Evolutionary conservation across 371 early-diverging fungal species (phyloP).

Genomic region (Choanephora cucurbitarum): DNA sequence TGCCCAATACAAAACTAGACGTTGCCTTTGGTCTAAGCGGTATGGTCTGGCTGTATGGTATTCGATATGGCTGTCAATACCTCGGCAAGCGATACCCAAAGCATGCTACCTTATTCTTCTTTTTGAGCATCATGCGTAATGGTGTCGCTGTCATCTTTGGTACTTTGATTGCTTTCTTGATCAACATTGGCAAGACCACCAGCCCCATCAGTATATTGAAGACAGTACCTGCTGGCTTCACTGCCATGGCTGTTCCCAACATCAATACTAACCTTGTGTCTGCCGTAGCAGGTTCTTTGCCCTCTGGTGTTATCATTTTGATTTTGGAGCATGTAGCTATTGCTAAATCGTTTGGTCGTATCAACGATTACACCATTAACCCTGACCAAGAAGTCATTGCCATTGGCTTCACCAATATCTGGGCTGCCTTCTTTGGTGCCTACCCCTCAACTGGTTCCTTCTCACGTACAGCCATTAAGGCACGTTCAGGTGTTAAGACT

Average conservation of each 20-base stretch:
- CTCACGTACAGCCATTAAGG: conserved; percentile 72
- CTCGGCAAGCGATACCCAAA: conserved; percentile 47
- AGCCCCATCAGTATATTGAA: conserved; percentile 65
- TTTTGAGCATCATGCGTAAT: conserved; percentile 56
- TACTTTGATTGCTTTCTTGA: conserved; percentile 47
- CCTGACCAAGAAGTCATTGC: conserved; percentile 88
- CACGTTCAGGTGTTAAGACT: conserved; percentile 79
- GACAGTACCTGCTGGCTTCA: conserved; percentile 72
- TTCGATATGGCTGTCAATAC: conserved; percentile 43
- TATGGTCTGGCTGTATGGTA: conserved; percentile 51
- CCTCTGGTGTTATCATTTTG: conserved; percentile 71
- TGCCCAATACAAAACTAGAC: conserved; percentile 54
- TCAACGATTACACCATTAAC: conserved; percentile 66
- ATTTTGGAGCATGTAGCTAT: conserved; percentile 87
- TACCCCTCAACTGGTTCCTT: conserved; percentile 55
- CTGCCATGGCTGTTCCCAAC: conserved; percentile 57
- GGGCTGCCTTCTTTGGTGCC: conserved; percentile 80
- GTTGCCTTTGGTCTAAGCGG: conserved; percentile 55
- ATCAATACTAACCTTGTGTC: conserved; percentile 41
- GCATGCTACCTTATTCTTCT: conserved; percentile 43
- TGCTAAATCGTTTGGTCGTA: conserved; percentile 77
- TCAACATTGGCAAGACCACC: conserved; percentile 43
- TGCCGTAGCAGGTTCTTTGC: conserved; percentile 53
- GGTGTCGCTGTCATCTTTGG: conserved; percentile 50
- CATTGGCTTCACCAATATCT: conserved; percentile 80